These are phyloP conservation scores for Backusella luteola DNA, from an alignment of 192 early-diverging fungal genomes.

Conservation along the genomic window DNA sequence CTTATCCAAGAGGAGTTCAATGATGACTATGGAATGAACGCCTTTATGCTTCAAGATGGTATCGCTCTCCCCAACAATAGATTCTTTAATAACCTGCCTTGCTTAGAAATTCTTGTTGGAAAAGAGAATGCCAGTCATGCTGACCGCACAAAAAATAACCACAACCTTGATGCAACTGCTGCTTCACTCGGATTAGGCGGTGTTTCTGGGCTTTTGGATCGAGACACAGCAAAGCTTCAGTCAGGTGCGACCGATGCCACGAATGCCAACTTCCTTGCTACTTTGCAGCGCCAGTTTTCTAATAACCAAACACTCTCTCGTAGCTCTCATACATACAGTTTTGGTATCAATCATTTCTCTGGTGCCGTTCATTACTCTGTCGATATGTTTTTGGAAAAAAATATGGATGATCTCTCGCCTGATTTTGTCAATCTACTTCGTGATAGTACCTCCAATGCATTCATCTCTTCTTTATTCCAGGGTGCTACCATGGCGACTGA, in stretches of 20 bases:
- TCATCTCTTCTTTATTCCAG: conserved; percentile 67
- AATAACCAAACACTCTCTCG: conserved; percentile 10
- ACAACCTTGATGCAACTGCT: neutral
- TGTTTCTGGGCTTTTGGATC: conserved; percentile 43
- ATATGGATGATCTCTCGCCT: conserved; percentile 50
- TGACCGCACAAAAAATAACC: neutral
- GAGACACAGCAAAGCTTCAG: conserved; percentile 39
- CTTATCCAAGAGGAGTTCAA: conserved; percentile 54
- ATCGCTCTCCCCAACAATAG: conserved; percentile 52
- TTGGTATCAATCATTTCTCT: conserved; percentile 67
- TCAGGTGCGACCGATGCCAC: conserved; percentile 42
- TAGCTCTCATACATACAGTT: conserved; percentile 39
- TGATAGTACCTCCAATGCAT: conserved; percentile 55
- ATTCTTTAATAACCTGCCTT: conserved; percentile 43
- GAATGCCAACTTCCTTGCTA: conserved; percentile 43
- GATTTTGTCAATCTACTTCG: conserved; percentile 75
- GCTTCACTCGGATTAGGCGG: conserved; percentile 26
- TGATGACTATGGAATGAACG: conserved; percentile 44
- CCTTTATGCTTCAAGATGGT: conserved; percentile 58
- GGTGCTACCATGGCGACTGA: conserved; percentile 68
- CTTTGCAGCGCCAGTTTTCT: conserved; percentile 15
- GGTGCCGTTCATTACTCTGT: conserved; percentile 65
- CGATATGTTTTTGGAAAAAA: conserved; percentile 61
- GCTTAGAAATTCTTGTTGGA: conserved; percentile 52
- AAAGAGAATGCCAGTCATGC: neutral